These are phyloP conservation scores for Cladosporium sp. DNA, from an alignment of 2,329 filamentous ascomycete species.

Conservation along the genomic window DNA sequence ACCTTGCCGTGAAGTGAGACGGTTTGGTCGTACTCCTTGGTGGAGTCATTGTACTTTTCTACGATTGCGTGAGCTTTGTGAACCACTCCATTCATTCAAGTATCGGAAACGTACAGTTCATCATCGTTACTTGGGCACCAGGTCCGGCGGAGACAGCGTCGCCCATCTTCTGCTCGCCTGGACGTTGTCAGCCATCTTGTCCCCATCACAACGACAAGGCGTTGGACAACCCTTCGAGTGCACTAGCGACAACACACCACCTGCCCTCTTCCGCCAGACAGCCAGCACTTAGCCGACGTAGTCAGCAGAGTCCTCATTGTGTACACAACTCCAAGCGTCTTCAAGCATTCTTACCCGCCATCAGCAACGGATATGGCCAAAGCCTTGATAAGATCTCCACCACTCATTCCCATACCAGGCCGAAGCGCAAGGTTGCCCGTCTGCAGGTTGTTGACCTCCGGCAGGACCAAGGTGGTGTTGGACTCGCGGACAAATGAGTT, in stretches of 20 bases:
- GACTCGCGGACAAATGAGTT: slow-evolving; percentile 47
- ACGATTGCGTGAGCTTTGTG: not conserved
- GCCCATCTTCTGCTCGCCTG: slow-evolving; percentile 23
- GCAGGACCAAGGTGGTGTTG: slow-evolving; percentile 47
- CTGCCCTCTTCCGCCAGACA: slow-evolving; percentile 21
- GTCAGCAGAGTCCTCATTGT: not conserved
- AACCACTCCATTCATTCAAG: slow-evolving; percentile 26
- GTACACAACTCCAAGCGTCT: too few species aligned
- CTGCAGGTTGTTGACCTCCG: slow-evolving; percentile 40
- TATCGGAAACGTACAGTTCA: too few species aligned
- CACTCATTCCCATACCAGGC: slow-evolving; percentile 53
- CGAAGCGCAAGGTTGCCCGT: slow-evolving; percentile 46
- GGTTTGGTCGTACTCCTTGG: slow-evolving; percentile 44
- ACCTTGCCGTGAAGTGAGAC: slow-evolving; percentile 40
- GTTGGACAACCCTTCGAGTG: slow-evolving; percentile 32
- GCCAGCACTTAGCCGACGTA: slow-evolving; percentile 1
- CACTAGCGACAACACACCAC: slow-evolving; percentile 50
- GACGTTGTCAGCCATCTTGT: not conserved
- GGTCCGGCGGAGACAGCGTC: slow-evolving; percentile 21
- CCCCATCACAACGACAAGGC: not conserved
- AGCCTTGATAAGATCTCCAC: slow-evolving; percentile 51
- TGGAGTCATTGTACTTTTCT: slow-evolving; percentile 43
- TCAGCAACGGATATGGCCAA: slow-evolving; percentile 36
- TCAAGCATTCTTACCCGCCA: slow-evolving; percentile 9
- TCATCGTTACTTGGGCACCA: slow-evolving; percentile 43